phyloP scores from a whole-genome alignment of 768 basidiomycete genomes.

The Rhizopogon vesiculosus region DNA sequence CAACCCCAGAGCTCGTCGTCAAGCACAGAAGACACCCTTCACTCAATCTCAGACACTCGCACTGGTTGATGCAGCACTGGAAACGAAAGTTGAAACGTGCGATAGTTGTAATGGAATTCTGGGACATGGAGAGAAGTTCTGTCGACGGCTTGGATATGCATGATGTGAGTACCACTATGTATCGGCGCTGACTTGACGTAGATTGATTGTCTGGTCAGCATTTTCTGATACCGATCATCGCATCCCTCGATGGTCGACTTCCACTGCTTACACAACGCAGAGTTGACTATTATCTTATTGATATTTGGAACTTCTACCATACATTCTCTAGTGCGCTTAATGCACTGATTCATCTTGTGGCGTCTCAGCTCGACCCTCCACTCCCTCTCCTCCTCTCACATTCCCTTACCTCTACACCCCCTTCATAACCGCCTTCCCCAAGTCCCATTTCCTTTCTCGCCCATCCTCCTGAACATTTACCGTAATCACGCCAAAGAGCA shows the following conservation, averaged over 20 bases:
- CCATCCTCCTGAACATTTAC: too few relatives aligned
- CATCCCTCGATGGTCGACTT: conserved; percentile 68
- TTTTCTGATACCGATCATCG: conserved; percentile 75
- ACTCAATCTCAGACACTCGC: conserved; percentile 19
- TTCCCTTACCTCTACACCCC: too few relatives aligned
- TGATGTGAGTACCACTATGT: conserved; percentile 43
- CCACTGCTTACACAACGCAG: conserved; percentile 55
- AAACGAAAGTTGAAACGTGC: conserved; percentile 55
- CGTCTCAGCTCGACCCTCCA: too few relatives aligned
- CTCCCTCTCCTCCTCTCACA: too few relatives aligned
- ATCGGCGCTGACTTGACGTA: not conserved
- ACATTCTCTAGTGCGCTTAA: too few relatives aligned
- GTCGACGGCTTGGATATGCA: conserved; percentile 82
- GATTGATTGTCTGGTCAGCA: conserved; percentile 42
- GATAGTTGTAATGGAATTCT: conserved; percentile 76
- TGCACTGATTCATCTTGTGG: too few relatives aligned
- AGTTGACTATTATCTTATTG: conserved; percentile 77
- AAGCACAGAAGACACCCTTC: conserved; percentile 33
- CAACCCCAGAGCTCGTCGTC: conserved; percentile 24
- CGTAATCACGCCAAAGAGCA: too few relatives aligned
- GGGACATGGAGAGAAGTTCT: conserved; percentile 76
- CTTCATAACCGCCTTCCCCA: too few relatives aligned
- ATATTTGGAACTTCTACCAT: conserved; percentile 89
- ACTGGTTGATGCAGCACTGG: conserved; percentile 42
- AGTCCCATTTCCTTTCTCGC: too few relatives aligned